Percentiles rank a stretch among this genome's conserved stretches.
Evolutionary conservation across 2,329 filamentous ascomycete genomes (phyloP).

Genomic region (Trichophaea hybrida): DNA sequence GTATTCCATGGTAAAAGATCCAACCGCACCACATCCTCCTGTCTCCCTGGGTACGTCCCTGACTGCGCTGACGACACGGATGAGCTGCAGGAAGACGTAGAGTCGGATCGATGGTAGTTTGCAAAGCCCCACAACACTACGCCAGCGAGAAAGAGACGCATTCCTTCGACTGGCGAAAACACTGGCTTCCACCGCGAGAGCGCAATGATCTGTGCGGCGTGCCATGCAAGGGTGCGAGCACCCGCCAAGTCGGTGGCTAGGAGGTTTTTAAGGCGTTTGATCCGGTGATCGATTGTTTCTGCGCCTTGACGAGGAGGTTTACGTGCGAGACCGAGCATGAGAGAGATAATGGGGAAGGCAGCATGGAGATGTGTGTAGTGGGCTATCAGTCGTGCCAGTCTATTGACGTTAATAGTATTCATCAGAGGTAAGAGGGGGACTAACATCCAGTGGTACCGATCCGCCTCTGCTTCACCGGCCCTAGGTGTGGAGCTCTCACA

Average conservation of each 20-base stretch:
- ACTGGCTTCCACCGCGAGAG: constrained; percentile 25
- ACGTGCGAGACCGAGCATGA: constrained; percentile 22
- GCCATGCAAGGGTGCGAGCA: constrained; percentile 26
- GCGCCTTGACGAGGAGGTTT: constrained; percentile 12
- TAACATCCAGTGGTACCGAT: constrained; percentile 16
- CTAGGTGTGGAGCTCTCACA: constrained; percentile 21
- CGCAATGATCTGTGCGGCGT: constrained; percentile 26
- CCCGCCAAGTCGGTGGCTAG: constrained; percentile 25
- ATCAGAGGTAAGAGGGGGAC: not conserved
- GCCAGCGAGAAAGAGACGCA: constrained; percentile 27
- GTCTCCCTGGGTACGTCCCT: constrained; percentile 9
- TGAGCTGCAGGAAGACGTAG: constrained; percentile 3
- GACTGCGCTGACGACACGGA: constrained; percentile 3
- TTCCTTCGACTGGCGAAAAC: constrained; percentile 25
- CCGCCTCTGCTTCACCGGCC: constrained; percentile 20
- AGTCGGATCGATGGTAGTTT: constrained; percentile 20
- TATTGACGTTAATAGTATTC: constrained; percentile 7
- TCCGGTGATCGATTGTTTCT: constrained; percentile 19
- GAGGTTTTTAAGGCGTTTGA: constrained; percentile 22
- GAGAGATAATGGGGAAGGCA: constrained; percentile 21
- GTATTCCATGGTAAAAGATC: constrained; percentile 19
- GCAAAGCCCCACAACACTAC: constrained; percentile 27
- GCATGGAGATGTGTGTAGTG: constrained; percentile 27
- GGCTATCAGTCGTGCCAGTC: constrained; percentile 25
- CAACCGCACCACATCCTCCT: constrained; percentile 23